These are phyloP conservation scores for Pichia sp. DNA, from an alignment of 1,139 yeast species.

Conservation along the genomic window DNA sequence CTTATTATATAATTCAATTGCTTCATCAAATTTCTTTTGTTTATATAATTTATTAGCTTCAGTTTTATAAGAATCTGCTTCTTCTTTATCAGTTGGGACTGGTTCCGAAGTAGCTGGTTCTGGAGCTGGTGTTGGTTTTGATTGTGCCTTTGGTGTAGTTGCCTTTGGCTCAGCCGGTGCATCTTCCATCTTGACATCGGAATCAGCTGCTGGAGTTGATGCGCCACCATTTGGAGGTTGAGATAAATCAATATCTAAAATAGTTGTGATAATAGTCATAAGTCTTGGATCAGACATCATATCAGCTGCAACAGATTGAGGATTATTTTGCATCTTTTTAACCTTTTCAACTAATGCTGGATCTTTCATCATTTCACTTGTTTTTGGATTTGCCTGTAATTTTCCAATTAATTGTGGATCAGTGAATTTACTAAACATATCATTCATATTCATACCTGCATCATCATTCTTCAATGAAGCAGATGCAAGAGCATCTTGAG, in stretches of 20 bases:
- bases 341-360: slow-evolving; percentile 76
- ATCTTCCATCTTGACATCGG: slow-evolving; percentile 27
- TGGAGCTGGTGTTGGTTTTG: slow-evolving; percentile 4
- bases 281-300: slow-evolving; percentile 75
- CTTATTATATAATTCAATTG: slow-evolving; percentile 74
- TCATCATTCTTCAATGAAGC: slow-evolving; percentile 15
- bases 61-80: slow-evolving; percentile 76
- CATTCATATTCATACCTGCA: slow-evolving; percentile 58
- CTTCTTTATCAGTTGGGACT: slow-evolving; percentile 32
- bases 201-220: slow-evolving; percentile 9
- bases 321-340: slow-evolving; percentile 59
- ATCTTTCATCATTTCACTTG: slow-evolving; percentile 80
- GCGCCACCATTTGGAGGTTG: slow-evolving; percentile 31
- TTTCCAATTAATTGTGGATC: slow-evolving; percentile 77
- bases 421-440: slow-evolving; percentile 46
- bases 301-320: slow-evolving; percentile 61
- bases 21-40: slow-evolving; percentile 84
- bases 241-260: slow-evolving; percentile 76
- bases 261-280: slow-evolving; percentile 81
- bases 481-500: slow-evolving; percentile 44
- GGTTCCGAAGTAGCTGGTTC: slow-evolving; percentile 18
- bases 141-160: slow-evolving; percentile 3
- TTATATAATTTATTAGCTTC: slow-evolving; percentile 86
- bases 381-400: slow-evolving; percentile 78
- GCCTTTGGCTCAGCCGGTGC: slow-evolving; percentile 3